Base-by-base conservation (phyloP, 768 basidiomycete species). In the Chalciporus chontae region DNA sequence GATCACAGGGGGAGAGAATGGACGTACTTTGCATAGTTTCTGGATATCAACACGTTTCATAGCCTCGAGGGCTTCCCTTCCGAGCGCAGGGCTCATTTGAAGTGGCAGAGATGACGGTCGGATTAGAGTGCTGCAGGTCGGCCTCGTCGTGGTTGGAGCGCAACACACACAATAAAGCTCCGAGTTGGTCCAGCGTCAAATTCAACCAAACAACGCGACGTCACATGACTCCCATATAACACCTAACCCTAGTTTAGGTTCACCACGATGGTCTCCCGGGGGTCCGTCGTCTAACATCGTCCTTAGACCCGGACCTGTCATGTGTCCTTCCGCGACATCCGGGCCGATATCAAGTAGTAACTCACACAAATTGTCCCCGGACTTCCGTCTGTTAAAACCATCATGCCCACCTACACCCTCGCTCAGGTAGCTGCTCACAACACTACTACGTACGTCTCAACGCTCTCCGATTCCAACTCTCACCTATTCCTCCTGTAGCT, bases 371-470 rank as follows among this genome's bases (percentile, higher is more conserved):
- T 7, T 8, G 7, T 26, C n/a, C 5, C 34, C 13, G 4, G 5
- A 15, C 34, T n/a, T n/a, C 8, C 14, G 19, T 24, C 32, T 40
- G 43, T 45, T 29, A 10, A n/a, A n/a, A n/a, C 34, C 18, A 44
- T 17, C 37, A 68, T 68, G 66, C 57, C 60, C 38, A 75, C 79
- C 66, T 67, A 74, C 50, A 68, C 72, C 34, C 76, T 86, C 40
- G 64, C 78, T 23, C 77, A 88, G 62, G 76, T 89, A 18, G 75
- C 81, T 23, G 62, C 77, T 43, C 85, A 89, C 66, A 81, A 78
- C 57, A 74, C 76, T 15, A 37, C 68, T 17, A 61, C 69, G 86
- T 85, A 51, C 36, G 73, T 65, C 18, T 21, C 24, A 17, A 53
- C 43, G 11, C 18, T 51, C 40, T 7, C 11, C 29, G 7, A 29